Percentiles rank a stretch among this genome's conserved stretches.
phyloP scores from a whole-genome alignment of 2,329 filamentous ascomycete genomes.

The Hymenoscyphus occultus region DNA sequence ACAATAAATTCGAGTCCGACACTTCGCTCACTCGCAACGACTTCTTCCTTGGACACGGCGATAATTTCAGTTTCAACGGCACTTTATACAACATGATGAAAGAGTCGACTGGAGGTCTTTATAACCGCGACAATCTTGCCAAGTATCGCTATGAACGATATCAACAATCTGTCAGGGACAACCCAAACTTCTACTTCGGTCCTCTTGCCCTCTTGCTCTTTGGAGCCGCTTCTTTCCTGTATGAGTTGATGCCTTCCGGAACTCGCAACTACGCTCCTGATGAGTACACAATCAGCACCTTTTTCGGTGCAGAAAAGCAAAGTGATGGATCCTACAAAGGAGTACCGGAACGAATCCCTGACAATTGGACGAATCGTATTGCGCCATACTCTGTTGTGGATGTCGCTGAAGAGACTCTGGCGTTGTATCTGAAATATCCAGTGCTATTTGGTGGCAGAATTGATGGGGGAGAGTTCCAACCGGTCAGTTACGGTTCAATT shows the following conservation, averaged over 20 bases:
- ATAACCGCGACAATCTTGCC: slow-evolving; percentile 32
- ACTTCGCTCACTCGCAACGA: slow-evolving; percentile 28
- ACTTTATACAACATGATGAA: slow-evolving; percentile 36
- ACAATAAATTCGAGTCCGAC: slow-evolving; percentile 29
- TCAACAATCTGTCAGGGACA: slow-evolving; percentile 27
- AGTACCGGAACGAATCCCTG: slow-evolving; percentile 24
- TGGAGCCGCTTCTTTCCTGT: slow-evolving; percentile 28
- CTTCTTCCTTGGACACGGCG: slow-evolving; percentile 28
- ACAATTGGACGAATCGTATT: slow-evolving; percentile 27
- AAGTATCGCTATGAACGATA: slow-evolving; percentile 36
- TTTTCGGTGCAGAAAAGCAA: slow-evolving; percentile 43
- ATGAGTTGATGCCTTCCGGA: slow-evolving; percentile 28
- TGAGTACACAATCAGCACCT: slow-evolving; percentile 24
- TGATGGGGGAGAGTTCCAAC: slow-evolving; percentile 39
- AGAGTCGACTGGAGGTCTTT: slow-evolving; percentile 35
- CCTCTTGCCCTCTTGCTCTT: slow-evolving; percentile 29
- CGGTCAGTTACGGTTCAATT: slow-evolving; percentile 40
- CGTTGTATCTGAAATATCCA: slow-evolving; percentile 42
- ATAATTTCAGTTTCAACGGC: slow-evolving; percentile 30
- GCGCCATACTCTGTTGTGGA: slow-evolving; percentile 36
- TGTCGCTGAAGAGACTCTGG: slow-evolving; percentile 40
- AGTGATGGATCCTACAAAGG: slow-evolving; percentile 38
- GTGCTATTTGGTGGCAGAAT: slow-evolving; percentile 45
- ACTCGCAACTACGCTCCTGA: slow-evolving; percentile 29
- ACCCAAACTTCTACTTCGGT: slow-evolving; percentile 31